phyloP scores from a whole-genome alignment of 23 red algal genomes.

The Rhodosorus marinus region DNA sequence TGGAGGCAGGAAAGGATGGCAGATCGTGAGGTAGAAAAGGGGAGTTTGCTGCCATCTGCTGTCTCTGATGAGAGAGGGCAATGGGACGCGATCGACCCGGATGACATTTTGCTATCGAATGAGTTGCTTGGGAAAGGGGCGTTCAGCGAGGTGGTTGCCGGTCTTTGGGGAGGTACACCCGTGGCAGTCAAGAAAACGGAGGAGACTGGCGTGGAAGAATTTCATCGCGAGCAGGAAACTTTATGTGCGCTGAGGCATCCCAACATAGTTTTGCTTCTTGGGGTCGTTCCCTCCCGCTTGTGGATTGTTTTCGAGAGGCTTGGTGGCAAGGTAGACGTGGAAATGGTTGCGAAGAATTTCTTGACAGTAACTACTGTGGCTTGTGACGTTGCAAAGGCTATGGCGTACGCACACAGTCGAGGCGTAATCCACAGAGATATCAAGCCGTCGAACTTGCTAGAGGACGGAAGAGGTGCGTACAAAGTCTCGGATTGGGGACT shows the following conservation, averaged over 20 bases:
- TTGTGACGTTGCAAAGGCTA: conserved; percentile 15
- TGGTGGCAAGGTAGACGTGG: conserved; percentile 12
- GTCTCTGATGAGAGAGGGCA: too few relatives aligned
- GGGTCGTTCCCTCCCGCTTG: conserved; percentile 1
- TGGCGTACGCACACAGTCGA: conserved; percentile 47
- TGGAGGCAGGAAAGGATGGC: too few relatives aligned
- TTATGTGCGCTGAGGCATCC: conserved; percentile 18
- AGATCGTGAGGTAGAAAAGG: too few relatives aligned
- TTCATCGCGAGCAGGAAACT: conserved; percentile 4
- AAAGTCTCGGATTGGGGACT: conserved; percentile 60
- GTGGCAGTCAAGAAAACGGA: too few relatives aligned
- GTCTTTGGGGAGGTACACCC: too few relatives aligned
- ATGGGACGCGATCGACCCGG: too few relatives aligned
- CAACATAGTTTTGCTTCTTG: conserved; percentile 24
- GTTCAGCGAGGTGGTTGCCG: too few relatives aligned
- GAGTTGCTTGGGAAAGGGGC: too few relatives aligned
- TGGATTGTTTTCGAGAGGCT: neutral
- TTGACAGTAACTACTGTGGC: conserved; percentile 7
- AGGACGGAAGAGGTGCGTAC: conserved; percentile 11
- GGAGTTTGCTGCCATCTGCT: too few relatives aligned
- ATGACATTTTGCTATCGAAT: too few relatives aligned
- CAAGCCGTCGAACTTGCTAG: conserved; percentile 68
- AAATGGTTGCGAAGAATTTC: neutral
- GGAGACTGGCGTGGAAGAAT: too few relatives aligned
- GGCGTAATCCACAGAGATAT: conserved; percentile 71